These are phyloP conservation scores for Millerozyma acaciae DNA, from an alignment of 805 yeast species.

Conservation along the genomic window DNA sequence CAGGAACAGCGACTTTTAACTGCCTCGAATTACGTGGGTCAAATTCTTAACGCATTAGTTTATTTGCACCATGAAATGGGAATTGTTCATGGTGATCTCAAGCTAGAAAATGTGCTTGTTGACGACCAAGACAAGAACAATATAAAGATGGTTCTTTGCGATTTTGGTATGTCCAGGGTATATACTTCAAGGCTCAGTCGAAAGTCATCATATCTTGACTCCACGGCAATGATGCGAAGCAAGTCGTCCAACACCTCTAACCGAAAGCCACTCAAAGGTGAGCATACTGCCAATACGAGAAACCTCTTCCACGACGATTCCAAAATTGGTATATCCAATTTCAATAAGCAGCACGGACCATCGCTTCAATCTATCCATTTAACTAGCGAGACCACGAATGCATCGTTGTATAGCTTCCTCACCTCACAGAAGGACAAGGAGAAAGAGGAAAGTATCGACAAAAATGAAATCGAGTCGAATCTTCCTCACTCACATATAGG, in stretches of 20 bases:
- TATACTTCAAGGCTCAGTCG: conserved; percentile 27
- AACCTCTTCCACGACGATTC: conserved; percentile 27
- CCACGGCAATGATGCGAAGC: conserved; percentile 22
- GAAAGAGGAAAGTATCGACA: conserved; percentile 2
- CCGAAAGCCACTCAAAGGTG: conserved; percentile 34
- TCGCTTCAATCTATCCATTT: conserved; percentile 29
- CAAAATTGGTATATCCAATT: conserved; percentile 28
- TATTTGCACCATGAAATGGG: conserved; percentile 55
- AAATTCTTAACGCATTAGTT: conserved; percentile 54
- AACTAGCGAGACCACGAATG: conserved; percentile 23
- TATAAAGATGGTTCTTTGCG: conserved; percentile 60
- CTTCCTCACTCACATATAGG: conserved; percentile 74
- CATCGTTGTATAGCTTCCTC: conserved; percentile 3
- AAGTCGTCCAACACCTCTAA: conserved; percentile 29
- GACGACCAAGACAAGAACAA: conserved; percentile 31
- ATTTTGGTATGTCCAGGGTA: conserved; percentile 75
- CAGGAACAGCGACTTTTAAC: conserved; percentile 33
- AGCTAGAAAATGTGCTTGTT: conserved; percentile 74
- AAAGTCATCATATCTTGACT: conserved; percentile 9
- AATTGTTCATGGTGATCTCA: conserved; percentile 78
- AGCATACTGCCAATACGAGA: conserved; percentile 21
- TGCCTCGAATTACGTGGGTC: conserved; percentile 36
- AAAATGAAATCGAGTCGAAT: conserved; percentile 28
- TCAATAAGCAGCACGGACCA: conserved; percentile 28
- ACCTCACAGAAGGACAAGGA: background rate